These are phyloP conservation scores for Geranomyces variabilis DNA, from an alignment of 192 early-diverging fungal genomes.

Conservation along the genomic window DNA sequence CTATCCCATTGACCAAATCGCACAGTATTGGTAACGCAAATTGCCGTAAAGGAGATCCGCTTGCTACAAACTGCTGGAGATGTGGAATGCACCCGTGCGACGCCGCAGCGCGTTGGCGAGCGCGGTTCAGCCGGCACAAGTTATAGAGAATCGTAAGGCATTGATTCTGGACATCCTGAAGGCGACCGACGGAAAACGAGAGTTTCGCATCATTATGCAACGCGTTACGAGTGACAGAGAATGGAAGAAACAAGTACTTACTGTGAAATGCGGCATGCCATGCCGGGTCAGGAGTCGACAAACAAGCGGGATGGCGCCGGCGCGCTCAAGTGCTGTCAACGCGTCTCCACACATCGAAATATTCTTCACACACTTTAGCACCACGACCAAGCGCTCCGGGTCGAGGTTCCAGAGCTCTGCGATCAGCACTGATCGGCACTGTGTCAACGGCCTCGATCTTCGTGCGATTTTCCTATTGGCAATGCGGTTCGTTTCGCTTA, in stretches of 20 bases:
- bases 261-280: constrained; percentile 15
- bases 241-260: constrained; percentile 2
- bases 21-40: constrained; percentile 66
- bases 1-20: constrained; percentile 57
- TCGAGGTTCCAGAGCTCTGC: constrained; percentile 43
- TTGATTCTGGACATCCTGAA: constrained; percentile 61
- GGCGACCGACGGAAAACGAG: not conserved
- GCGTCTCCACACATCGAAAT: constrained; percentile 64
- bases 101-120: constrained; percentile 59
- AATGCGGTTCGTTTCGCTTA: constrained; percentile 21
- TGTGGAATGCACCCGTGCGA: constrained; percentile 60
- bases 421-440: constrained; percentile 12
- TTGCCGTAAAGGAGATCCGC: constrained; percentile 56
- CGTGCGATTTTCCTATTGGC: no score
- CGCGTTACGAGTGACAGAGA: not conserved
- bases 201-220: constrained; percentile 3
- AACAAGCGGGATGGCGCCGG: constrained; percentile 51
- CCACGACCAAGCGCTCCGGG: constrained; percentile 39
- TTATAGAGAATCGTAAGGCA: constrained; percentile 62
- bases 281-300: constrained; percentile 46
- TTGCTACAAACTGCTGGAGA: constrained; percentile 50
- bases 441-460: not conserved
- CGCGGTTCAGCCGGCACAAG: constrained; percentile 61
- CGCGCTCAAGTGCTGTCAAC: constrained; percentile 50
- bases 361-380: constrained; percentile 67